Evolutionary conservation across 2,329 filamentous ascomycete species (phyloP).

Genomic region (Graphiopsis chlorocephala): DNA sequence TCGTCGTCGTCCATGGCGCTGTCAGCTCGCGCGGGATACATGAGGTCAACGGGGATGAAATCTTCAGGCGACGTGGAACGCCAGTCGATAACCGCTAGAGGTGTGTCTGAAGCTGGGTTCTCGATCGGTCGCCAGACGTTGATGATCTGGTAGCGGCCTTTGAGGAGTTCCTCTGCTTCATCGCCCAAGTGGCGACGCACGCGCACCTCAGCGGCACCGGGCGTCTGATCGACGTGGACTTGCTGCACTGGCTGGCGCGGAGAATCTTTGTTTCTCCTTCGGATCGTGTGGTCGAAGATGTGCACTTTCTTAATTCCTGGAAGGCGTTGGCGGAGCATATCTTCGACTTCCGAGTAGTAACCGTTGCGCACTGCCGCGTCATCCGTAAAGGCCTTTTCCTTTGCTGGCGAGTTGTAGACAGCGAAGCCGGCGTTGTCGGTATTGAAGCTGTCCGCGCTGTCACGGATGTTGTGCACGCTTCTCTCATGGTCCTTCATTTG

Average conservation of each 20-base stretch:
- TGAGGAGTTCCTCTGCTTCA: conserved; percentile 57
- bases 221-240: conserved; percentile 71
- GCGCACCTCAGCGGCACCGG: conserved; percentile 58
- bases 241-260: conserved; percentile 65
- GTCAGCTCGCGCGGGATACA: conserved; percentile 55
- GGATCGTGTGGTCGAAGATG: conserved; percentile 72
- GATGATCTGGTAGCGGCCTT: conserved; percentile 63
- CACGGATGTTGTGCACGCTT: conserved; percentile 56
- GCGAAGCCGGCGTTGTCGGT: conserved; percentile 60
- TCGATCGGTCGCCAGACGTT: conserved; percentile 70
- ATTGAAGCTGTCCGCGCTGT: conserved; percentile 49
- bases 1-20: conserved; percentile 49
- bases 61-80: conserved; percentile 56
- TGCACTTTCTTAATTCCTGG: conserved; percentile 59
- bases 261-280: conserved; percentile 52
- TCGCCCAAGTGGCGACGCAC: conserved; percentile 60
- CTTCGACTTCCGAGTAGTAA: conserved; percentile 64
- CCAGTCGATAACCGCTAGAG: conserved; percentile 67
- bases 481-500: conserved; percentile 45
- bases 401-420: conserved; percentile 52
- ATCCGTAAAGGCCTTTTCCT: conserved; percentile 55
- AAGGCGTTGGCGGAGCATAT: conserved; percentile 54
- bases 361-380: conserved; percentile 52
- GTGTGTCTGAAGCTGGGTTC: conserved; percentile 62
- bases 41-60: conserved; percentile 59